phyloP scores from a whole-genome alignment of 768 basidiomycete genomes.

The Naematelia aurantialba region DNA sequence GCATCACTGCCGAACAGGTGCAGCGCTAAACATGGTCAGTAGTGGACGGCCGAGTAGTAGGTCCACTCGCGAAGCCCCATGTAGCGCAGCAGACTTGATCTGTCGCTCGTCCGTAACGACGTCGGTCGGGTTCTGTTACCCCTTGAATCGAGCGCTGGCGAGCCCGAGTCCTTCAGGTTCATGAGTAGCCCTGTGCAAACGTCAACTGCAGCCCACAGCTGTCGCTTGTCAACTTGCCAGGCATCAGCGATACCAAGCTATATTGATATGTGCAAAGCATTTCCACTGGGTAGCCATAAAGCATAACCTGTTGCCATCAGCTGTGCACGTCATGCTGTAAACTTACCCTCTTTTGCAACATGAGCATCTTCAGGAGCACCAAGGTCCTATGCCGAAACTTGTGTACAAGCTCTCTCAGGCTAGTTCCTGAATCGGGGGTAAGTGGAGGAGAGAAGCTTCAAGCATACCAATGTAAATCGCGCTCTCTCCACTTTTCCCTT shows the following conservation, averaged over 20 bases:
- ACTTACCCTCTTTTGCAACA: conserved; percentile 83
- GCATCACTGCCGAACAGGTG: conserved; percentile 60
- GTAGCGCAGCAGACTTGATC: conserved; percentile 83
- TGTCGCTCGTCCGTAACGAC: conserved; percentile 80
- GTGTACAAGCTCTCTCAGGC: conserved; percentile 79
- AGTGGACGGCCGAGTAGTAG: not conserved
- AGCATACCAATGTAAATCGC: conserved; percentile 87
- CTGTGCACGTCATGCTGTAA: not conserved
- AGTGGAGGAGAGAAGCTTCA: conserved; percentile 31
- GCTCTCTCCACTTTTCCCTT: conserved; percentile 80
- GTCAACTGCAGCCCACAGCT: not conserved
- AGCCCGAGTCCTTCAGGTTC: conserved; percentile 84
- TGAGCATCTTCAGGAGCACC: conserved; percentile 86
- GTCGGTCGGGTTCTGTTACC: conserved; percentile 67
- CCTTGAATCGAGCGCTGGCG: conserved; percentile 66
- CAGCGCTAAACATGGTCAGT: conserved; percentile 20
- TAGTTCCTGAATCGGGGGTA: conserved; percentile 54
- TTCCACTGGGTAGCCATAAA: conserved; percentile 94
- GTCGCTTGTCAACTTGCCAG: conserved; percentile 57
- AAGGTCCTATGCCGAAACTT: conserved; percentile 89
- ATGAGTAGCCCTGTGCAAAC: conserved; percentile 67
- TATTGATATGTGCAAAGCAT: conserved; percentile 95
- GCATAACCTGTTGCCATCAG: conserved; percentile 68
- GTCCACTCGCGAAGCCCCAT: conserved; percentile 72
- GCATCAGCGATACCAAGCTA: conserved; percentile 87